Base-by-base conservation (phyloP, 1,284 basidiomycete species). In the Fistulina hepatica region DNA sequence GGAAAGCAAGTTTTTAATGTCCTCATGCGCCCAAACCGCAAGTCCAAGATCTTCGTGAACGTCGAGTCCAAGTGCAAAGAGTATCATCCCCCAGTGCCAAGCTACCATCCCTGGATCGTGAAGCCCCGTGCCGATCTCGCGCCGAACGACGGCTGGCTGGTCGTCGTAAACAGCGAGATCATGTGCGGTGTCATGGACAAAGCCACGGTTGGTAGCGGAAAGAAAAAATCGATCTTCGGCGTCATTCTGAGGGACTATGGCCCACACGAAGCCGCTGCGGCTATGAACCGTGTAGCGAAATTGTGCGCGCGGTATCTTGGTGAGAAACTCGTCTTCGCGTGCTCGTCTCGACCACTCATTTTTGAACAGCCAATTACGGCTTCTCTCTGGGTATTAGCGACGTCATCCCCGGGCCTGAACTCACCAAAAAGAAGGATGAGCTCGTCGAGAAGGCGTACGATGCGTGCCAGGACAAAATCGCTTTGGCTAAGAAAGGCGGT, bases 161-260 rank as follows among this genome's bases (percentile, higher is more conserved):
- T 98, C 41, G 82, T 99, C 39, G 80, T 93, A 45, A 99, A 98
- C 59, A 93, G 88, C 56, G 93, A 98, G 61, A 92, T 99, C 54
- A 97, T 98, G 90, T 97, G 94, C 53, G 95, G 95, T 35, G 88
- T 94, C 7, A 95, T 98, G 76, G 95, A 99, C 67, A 99, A 99
- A 65, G 89, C 89, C 15, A 97, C 92, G 0, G 88, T 98, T 5
- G 95, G 95, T 41, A 89, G 91, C 52, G 95, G 95, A 39, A 98
- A 98, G 73, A 98, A 98, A 70, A 97, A 97, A 58, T 97, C 91
- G 2, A 90, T 99, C 24, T 99, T 98, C 52, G 94, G 94, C 46
- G 90, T 97, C 36, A 97, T 99, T 51, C 75, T 97, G 62, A 75
- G 95, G 43, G 95, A 99, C 60, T 98, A 95, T 58, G 95, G 95